Conservation (phyloP, 768 basidiomycete species). For the Lentinula lateritia region DNA sequence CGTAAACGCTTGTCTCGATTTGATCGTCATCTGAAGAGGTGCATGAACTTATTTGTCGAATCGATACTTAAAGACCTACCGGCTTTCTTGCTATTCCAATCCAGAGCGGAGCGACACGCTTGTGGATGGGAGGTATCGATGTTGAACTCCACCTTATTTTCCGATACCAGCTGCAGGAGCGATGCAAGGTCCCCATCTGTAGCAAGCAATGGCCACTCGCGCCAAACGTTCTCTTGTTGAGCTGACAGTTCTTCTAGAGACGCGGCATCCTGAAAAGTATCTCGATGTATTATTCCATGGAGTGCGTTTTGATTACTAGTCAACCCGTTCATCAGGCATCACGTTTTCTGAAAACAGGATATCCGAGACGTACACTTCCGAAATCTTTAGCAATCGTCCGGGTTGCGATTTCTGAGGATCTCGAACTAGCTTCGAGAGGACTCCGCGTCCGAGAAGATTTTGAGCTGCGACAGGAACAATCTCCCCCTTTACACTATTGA, state of each 20-base stretch:
- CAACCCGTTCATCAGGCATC: not conserved
- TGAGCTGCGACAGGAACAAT: conserved; percentile 50
- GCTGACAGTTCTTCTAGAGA: conserved; percentile 53
- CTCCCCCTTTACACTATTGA: conserved; percentile 52
- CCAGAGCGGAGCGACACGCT: conserved; percentile 48
- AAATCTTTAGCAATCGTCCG: conserved; percentile 72
- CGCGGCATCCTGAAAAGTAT: conserved; percentile 68
- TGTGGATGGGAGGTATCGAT: conserved; percentile 63
- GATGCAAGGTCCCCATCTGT: conserved; percentile 79
- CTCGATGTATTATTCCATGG: conserved; percentile 56
- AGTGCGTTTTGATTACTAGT: conserved; percentile 63
- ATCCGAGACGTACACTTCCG: conserved; percentile 46
- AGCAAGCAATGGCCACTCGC: conserved; percentile 76
- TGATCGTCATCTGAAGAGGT: conserved; percentile 67
- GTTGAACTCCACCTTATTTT: conserved; percentile 68
- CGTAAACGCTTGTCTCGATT: conserved; percentile 63
- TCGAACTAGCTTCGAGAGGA: conserved; percentile 61
- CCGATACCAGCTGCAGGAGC: conserved; percentile 76
- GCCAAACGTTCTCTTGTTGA: conserved; percentile 47
- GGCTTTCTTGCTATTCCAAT: conserved; percentile 89
- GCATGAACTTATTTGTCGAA: not conserved
- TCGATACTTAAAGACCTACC: conserved; percentile 35
- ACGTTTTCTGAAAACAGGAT: not conserved
- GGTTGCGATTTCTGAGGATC: conserved; percentile 61
- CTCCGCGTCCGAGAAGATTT: conserved; percentile 56